Evolutionary conservation across 352 stramenopile species (phyloP).

Genomic region (Pythium pectinolyticum): DNA sequence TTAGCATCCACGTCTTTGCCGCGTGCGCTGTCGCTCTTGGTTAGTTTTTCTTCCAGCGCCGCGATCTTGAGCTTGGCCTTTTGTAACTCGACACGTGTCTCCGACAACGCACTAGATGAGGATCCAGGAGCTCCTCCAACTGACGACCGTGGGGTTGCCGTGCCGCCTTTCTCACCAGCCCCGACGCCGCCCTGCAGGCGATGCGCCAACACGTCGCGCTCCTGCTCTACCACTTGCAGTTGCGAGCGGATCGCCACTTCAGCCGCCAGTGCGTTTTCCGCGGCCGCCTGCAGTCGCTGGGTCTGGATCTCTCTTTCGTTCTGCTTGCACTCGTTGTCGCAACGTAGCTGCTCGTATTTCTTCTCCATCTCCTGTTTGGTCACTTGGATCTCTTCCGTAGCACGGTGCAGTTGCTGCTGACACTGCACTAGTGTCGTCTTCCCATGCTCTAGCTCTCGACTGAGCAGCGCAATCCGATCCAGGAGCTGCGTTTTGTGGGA

Average conservation of each 20-base stretch:
- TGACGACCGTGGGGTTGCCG: too few relatives aligned
- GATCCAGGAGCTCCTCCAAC: too few relatives aligned
- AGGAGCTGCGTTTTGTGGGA: constrained; percentile 32
- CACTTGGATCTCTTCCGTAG: background rate
- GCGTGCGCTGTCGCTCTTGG: constrained; percentile 24
- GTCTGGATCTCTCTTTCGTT: background rate
- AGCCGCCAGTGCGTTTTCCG: constrained; percentile 14
- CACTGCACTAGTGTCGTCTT: background rate
- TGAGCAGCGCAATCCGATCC: constrained; percentile 23
- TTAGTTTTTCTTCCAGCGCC: constrained; percentile 45
- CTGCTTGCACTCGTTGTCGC: constrained; percentile 7
- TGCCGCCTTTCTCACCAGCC: too few relatives aligned
- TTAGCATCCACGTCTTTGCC: constrained; percentile 45
- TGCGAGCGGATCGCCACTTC: constrained; percentile 13
- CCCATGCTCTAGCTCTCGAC: constrained; percentile 9
- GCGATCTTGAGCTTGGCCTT: constrained; percentile 53
- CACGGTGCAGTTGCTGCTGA: constrained; percentile 2
- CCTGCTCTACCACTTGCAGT: constrained; percentile 22
- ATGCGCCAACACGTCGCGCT: constrained; percentile 29
- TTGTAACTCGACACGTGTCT: constrained; percentile 49
- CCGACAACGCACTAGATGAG: constrained; percentile 36
- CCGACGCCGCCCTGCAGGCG: constrained; percentile 18
- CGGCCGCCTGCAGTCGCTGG: constrained; percentile 6
- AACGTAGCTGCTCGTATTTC: background rate
- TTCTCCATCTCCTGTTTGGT: background rate